Evolutionary conservation across 306 rosid species (phyloP).

Genomic region (Cucumis hystrix): DNA sequence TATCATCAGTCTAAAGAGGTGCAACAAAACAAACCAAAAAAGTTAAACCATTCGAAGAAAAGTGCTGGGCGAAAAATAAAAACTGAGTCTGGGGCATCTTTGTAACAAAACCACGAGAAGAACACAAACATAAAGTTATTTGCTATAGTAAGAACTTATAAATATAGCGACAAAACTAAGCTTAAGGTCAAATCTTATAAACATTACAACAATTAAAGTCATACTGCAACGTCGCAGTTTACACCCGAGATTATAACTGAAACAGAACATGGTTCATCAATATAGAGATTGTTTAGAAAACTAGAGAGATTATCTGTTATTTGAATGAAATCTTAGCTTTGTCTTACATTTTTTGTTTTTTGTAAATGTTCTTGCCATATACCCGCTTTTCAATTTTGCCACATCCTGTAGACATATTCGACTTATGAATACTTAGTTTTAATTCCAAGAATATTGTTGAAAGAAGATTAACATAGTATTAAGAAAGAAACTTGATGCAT

Average conservation of each 20-base stretch:
- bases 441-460: not conserved
- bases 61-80: too few species aligned
- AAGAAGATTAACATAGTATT: not conserved
- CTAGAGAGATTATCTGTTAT: slow-evolving; percentile 2
- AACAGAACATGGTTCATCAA: not conserved
- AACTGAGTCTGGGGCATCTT: too few species aligned
- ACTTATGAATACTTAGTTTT: slow-evolving; percentile 4
- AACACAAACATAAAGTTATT: too few species aligned
- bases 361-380: slow-evolving; percentile 76
- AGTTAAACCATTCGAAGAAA: too few species aligned
- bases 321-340: slow-evolving; percentile 9
- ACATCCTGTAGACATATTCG: slow-evolving; percentile 49
- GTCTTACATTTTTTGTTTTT: slow-evolving; percentile 86
- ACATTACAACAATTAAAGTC: too few species aligned
- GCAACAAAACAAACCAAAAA: too few species aligned
- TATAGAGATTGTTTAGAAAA: not conserved
- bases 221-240: slow-evolving; percentile 40
- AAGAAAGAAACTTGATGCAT: not conserved
- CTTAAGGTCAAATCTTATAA: too few species aligned
- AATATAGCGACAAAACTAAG: too few species aligned
- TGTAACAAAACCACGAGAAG: too few species aligned
- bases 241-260: slow-evolving; percentile 73
- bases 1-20: too few species aligned
- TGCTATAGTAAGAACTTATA: too few species aligned
- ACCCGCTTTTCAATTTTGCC: slow-evolving; percentile 87